Conservation (phyloP, 1,284 basidiomycete genomes). For the Cryptococcus sp. region DNA sequence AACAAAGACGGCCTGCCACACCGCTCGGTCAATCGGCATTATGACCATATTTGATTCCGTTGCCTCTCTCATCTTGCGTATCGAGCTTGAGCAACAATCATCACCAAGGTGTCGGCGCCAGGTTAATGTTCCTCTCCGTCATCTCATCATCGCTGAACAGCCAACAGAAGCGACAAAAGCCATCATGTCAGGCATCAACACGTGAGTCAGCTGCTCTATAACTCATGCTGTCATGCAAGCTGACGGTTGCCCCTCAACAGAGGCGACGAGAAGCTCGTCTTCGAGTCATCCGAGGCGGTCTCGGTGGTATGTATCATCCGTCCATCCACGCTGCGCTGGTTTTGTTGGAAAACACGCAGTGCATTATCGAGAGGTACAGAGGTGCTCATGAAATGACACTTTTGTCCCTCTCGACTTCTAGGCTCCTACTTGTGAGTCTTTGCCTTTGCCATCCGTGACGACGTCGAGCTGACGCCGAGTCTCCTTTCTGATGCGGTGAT, state of each 20-base stretch:
- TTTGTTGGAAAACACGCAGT: conserved; percentile 25
- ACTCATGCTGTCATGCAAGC: background rate
- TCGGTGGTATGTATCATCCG: conserved; percentile 59
- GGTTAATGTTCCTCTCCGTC: background rate
- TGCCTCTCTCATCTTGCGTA: background rate
- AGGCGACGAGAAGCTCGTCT: conserved; percentile 76
- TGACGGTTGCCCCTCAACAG: conserved; percentile 20
- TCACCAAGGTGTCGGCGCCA: no score
- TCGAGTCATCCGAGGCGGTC: conserved; percentile 96
- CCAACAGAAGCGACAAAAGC: conserved; percentile 5
- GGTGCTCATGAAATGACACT: conserved; percentile 49
- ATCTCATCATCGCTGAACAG: conserved; percentile 7
- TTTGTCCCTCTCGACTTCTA: conserved; percentile 52
- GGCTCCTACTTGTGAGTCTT: conserved; percentile 54
- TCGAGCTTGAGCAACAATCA: no score
- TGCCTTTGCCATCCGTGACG: background rate
- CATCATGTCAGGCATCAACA: conserved; percentile 41
- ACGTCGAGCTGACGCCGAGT: background rate
- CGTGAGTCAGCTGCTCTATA: conserved; percentile 29
- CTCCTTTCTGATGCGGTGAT: conserved; percentile 54
- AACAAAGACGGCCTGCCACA: background rate
- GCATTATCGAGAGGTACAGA: conserved; percentile 48
- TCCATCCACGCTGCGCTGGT: conserved; percentile 12
- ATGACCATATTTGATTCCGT: background rate
- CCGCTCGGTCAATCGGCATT: background rate